Evolutionary conservation across 1,139 yeast species (phyloP), one percentile per base, ranked within the genome.

Genomic region (Insectozyma bohioensis): DNA sequence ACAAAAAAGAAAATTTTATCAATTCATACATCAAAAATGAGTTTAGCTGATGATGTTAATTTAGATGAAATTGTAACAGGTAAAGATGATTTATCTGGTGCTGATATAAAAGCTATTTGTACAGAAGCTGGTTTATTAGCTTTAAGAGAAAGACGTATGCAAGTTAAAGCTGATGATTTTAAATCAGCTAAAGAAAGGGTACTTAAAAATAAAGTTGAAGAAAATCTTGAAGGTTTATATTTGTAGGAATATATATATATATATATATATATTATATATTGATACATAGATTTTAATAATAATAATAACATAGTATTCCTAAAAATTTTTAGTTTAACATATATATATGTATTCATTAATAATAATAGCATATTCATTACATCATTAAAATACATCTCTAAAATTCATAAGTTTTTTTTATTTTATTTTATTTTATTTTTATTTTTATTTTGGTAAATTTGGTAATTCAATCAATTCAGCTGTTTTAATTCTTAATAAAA

Each of bases 71-170:
- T 94, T 48, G 95, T 92, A 21, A 82, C 87, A 20, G 75, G 95
- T 11, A 94, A 92, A 67, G 98, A 92, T 57, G 98, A 92, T 46
- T 70, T 92, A 43, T 85, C 96, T 12, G 99, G 99, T 37, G 99
- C 99, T 8, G 98, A 94, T 61, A 92, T 92, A 52, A 92, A 92
- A 67, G 98, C 98, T 19, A 85, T 94, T 65, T 90, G 97, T 61
- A 90, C 98, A 1, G 97, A 92, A 60, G 97, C 97, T 2, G 99
- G 98, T 37, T 71, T 94, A 54, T 72, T 92, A 51, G 98, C 98
- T 5, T 73, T 94, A 55, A 79, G 98, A 64, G 98, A 94, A 62
- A 83, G 98, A 63, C 81, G 98, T 68, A 92, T 92, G 97, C 94
- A 87, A 68, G 98, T 94, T 26, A 86, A 90, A 31, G 95, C 94